These are phyloP conservation scores for Penicillium pulvis DNA, from an alignment of 495 filamentous ascomycete species.

Conservation along the genomic window DNA sequence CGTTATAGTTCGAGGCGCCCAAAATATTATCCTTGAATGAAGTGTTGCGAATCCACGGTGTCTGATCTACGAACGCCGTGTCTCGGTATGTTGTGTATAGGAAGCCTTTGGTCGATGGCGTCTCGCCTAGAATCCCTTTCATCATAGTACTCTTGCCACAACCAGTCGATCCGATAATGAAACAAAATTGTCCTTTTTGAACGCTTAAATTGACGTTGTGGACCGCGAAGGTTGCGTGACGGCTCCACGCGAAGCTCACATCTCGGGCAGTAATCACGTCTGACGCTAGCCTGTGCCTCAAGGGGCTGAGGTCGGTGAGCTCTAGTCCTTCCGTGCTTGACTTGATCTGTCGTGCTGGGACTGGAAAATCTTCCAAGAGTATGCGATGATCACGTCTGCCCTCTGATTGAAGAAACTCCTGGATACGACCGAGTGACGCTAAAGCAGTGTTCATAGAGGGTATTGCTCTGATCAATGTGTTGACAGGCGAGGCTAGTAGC, in stretches of 20 bases:
- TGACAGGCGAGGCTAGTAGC: constrained; percentile 12
- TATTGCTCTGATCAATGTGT: constrained; percentile 14
- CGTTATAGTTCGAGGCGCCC: constrained; percentile 27
- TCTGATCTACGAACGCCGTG: constrained; percentile 42
- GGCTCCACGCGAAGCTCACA: constrained; percentile 2
- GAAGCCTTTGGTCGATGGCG: constrained; percentile 25
- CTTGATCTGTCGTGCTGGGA: neutral
- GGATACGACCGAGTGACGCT: constrained; percentile 18
- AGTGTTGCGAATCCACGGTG: constrained; percentile 42
- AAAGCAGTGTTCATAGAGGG: constrained; percentile 14
- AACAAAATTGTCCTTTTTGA: constrained; percentile 4
- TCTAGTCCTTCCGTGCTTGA: too few relatives aligned
- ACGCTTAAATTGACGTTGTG: constrained; percentile 3
- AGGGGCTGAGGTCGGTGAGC: too few relatives aligned
- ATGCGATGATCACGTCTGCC: constrained; percentile 14
- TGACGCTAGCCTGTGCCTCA: neutral
- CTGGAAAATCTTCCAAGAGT: too few relatives aligned
- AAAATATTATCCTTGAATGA: constrained; percentile 43
- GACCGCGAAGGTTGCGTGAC: neutral
- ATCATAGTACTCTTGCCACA: constrained; percentile 55
- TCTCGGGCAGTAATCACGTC: constrained; percentile 3
- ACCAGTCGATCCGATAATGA: constrained; percentile 36
- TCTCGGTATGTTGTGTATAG: constrained; percentile 17
- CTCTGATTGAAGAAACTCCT: constrained; percentile 16
- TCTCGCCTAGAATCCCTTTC: constrained; percentile 53